phyloP scores from a whole-genome alignment of 192 early-diverging fungal genomes.

The Backusella luteola region DNA sequence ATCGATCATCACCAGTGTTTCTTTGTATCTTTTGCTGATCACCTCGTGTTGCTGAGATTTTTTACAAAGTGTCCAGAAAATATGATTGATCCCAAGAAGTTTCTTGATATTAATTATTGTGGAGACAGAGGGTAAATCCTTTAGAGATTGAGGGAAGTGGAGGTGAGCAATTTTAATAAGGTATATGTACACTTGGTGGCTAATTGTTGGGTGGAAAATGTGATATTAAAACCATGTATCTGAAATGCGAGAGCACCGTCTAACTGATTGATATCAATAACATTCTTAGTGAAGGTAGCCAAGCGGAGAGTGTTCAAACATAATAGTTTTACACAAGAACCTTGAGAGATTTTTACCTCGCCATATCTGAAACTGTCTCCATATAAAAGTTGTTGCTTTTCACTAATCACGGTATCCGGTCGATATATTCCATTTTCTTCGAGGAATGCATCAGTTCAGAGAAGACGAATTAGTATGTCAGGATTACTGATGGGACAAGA shows the following conservation, averaged over 20 bases:
- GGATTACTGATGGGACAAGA: not conserved
- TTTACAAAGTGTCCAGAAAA: not conserved
- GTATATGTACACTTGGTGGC: too few relatives aligned
- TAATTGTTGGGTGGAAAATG: too few relatives aligned
- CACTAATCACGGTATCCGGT: not conserved
- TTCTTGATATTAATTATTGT: not conserved
- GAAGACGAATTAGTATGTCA: not conserved
- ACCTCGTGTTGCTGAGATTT: not conserved
- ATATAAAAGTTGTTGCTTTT: not conserved
- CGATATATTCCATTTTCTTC: not conserved
- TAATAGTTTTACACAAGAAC: not conserved
- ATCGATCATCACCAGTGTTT: not conserved
- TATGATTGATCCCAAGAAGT: not conserved
- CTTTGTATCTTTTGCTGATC: not conserved
- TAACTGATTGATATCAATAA: not conserved
- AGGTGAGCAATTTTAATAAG: not conserved
- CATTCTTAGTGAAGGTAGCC: not conserved
- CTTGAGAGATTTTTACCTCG: not conserved
- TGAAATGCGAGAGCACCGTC: not conserved
- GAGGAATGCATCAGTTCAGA: not conserved
- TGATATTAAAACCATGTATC: not conserved
- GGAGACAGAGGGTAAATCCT: conserved; percentile 1
- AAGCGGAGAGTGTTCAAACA: not conserved
- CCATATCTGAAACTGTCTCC: not conserved
- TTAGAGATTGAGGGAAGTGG: not conserved